Conservation (phyloP, 768 basidiomycete species). For the Austroboletus eburneus region DNA sequence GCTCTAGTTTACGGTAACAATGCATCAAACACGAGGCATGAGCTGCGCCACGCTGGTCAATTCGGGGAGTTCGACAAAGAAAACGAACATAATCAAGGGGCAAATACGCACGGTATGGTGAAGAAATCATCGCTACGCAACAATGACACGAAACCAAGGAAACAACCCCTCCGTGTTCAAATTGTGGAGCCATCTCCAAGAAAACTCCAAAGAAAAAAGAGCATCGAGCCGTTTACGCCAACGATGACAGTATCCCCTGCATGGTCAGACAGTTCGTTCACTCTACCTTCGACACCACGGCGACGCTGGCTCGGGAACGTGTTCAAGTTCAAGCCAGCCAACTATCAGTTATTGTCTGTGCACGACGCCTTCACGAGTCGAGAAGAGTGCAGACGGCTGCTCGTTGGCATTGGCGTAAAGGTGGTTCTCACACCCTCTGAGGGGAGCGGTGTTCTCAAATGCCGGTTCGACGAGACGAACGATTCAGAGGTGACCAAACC, state of each 20-base stretch:
- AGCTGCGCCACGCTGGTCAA: constrained; percentile 3
- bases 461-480: constrained; percentile 63
- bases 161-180: constrained; percentile 37
- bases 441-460: constrained; percentile 67
- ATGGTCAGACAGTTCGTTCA: constrained; percentile 45
- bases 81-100: constrained; percentile 33
- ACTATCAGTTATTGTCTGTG: constrained; percentile 53
- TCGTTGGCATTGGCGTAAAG: constrained; percentile 67
- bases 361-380: constrained; percentile 61
- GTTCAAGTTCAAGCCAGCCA: constrained; percentile 78
- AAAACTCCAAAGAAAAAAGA: constrained; percentile 34
- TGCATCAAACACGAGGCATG: constrained; percentile 5
- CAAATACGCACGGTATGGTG: constrained; percentile 17
- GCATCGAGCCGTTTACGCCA: constrained; percentile 16
- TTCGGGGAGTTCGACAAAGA: constrained; percentile 51
- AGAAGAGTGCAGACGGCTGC: constrained; percentile 66
- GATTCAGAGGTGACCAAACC: constrained; percentile 60
- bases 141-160: constrained; percentile 15
- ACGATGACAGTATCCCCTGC: constrained; percentile 32
- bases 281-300: constrained; percentile 42
- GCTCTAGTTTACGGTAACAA: constrained; percentile 10
- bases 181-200: constrained; percentile 47
- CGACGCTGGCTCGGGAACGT: constrained; percentile 84
- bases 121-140: constrained; percentile 46
- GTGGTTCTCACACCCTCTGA: constrained; percentile 65